These are phyloP conservation scores for Apiotrichum akiyoshidainum DNA, from an alignment of 1,284 basidiomycete genomes.

Conservation along the genomic window DNA sequence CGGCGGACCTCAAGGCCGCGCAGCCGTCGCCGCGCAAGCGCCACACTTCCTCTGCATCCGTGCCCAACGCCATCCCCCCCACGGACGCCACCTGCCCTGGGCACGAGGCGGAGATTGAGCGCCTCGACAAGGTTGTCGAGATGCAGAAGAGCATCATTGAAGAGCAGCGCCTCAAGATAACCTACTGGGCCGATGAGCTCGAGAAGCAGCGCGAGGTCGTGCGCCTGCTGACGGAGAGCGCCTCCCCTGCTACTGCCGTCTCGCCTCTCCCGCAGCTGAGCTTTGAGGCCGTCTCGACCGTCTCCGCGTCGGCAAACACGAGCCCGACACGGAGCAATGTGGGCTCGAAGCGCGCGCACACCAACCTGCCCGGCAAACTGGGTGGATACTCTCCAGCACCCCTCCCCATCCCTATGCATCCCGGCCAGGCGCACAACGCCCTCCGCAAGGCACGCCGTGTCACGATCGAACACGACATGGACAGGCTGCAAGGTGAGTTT, in stretches of 20 bases:
- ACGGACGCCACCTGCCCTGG: neutral
- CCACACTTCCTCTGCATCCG: conserved; percentile 6
- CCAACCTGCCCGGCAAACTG: conserved; percentile 23
- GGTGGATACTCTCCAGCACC: conserved; percentile 12
- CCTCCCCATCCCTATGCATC: conserved; percentile 45
- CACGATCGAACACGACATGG: conserved; percentile 50
- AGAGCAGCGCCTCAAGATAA: conserved; percentile 46
- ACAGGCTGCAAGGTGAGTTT: conserved; percentile 40
- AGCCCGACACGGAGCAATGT: neutral
- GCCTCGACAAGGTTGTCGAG: conserved; percentile 46
- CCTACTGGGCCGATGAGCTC: conserved; percentile 45
- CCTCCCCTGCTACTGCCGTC: neutral
- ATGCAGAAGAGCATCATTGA: conserved; percentile 44
- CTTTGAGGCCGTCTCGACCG: neutral
- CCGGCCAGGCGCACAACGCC: conserved; percentile 27
- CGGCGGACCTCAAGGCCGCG: conserved; percentile 7
- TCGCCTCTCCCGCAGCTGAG: neutral
- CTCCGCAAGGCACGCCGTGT: conserved; percentile 37
- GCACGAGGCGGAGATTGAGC: conserved; percentile 29
- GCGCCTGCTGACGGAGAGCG: conserved; percentile 30
- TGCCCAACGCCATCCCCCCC: conserved; percentile 7
- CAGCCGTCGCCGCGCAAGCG: conserved; percentile 1
- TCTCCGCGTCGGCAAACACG: conserved; percentile 3
- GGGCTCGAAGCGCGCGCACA: neutral
- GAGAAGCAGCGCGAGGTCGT: conserved; percentile 46